Conservation (phyloP, 257 asterid species). For the Petunia axillaris region DNA sequence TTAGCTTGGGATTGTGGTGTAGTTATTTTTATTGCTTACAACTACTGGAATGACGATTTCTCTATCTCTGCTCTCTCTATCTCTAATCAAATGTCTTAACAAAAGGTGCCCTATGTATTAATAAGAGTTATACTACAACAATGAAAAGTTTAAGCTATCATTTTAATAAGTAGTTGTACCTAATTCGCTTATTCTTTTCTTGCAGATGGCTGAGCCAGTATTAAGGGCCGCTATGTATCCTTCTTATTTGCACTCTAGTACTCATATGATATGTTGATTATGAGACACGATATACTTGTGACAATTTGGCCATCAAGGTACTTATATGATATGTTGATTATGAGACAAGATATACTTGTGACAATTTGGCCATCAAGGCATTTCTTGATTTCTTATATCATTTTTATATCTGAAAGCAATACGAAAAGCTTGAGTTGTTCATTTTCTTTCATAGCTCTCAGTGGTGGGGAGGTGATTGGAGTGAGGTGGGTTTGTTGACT, state of each 20-base stretch:
- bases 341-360: neutral
- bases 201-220: conserved; percentile 91
- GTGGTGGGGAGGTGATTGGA: neutral
- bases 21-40: neutral
- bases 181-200: conserved; percentile 29
- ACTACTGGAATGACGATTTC: neutral
- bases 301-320: neutral
- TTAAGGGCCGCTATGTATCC: conserved; percentile 92
- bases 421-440: conserved; percentile 6
- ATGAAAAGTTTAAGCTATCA: neutral
- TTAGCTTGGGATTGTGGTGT: neutral
- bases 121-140: neutral
- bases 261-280: conserved; percentile 11
- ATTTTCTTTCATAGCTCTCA: conserved; percentile 1
- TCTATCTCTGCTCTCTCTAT: neutral
- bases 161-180: conserved; percentile 13
- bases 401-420: neutral
- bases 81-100: neutral
- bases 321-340: conserved; percentile 11
- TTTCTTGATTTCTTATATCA: neutral
- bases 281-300: neutral
- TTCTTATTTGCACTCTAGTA: conserved; percentile 18
- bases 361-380: conserved; percentile 2
- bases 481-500: neutral
- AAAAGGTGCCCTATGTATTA: neutral